Percentiles rank a stretch among this genome's conserved stretches.
phyloP scores from a whole-genome alignment of 1,139 yeast genomes.

The Pichia kudriavzevii region DNA sequence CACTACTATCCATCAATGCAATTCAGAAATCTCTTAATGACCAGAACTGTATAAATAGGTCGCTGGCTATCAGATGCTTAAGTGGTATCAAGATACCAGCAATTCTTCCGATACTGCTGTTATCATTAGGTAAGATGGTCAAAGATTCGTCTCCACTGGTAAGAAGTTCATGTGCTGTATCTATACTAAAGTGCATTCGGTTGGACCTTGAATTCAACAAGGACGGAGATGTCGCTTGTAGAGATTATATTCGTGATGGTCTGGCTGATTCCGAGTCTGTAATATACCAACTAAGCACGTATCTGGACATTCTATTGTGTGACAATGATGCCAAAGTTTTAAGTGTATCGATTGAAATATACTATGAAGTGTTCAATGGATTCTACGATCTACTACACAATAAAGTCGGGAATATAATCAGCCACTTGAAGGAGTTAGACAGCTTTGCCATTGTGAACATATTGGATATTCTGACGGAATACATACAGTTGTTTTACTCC shows the following conservation, averaged over 20 bases:
- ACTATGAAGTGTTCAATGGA: constrained; percentile 47
- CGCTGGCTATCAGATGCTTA: constrained; percentile 70
- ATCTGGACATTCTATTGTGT: constrained; percentile 46
- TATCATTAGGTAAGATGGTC: constrained; percentile 63
- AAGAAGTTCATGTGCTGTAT: constrained; percentile 71
- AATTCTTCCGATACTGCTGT: constrained; percentile 67
- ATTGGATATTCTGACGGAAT: constrained; percentile 59
- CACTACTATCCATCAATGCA: constrained; percentile 82
- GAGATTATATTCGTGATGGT: constrained; percentile 29
- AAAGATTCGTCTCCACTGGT: constrained; percentile 74
- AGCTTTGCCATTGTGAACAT: constrained; percentile 66
- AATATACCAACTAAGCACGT: constrained; percentile 37
- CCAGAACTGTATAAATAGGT: constrained; percentile 57
- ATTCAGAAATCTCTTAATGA: constrained; percentile 79
- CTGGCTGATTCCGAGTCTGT: constrained; percentile 29
- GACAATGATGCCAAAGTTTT: constrained; percentile 65
- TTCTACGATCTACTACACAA: constrained; percentile 65
- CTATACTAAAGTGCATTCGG: constrained; percentile 57
- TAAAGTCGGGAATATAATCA: constrained; percentile 56
- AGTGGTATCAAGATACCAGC: constrained; percentile 76
- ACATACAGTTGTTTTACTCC: constrained; percentile 54
- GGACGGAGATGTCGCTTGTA: constrained; percentile 5
- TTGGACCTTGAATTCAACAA: constrained; percentile 34
- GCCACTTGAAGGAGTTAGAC: constrained; percentile 49
- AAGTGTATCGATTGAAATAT: constrained; percentile 58